Conservation (phyloP, 106 monocot genomes). For the Chionographis japonica region DNA sequence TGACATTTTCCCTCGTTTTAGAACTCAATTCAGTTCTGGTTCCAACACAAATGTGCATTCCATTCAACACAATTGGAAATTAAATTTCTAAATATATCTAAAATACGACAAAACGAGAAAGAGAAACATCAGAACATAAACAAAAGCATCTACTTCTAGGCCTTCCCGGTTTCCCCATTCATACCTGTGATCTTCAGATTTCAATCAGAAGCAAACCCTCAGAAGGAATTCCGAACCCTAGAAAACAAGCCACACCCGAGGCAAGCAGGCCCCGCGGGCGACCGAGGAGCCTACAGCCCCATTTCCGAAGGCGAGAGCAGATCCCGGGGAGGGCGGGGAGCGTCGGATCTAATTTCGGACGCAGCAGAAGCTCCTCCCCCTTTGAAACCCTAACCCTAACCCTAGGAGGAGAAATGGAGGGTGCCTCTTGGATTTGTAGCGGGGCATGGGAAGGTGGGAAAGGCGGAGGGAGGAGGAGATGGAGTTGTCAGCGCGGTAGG, state of each 20-base stretch:
- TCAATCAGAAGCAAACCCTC: not conserved
- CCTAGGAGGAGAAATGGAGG: slow-evolving; percentile 1
- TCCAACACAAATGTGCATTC: too few species aligned
- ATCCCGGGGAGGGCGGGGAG: not conserved
- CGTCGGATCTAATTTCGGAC: slow-evolving; percentile 2
- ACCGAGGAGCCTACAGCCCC: not conserved
- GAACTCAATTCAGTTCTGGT: too few species aligned
- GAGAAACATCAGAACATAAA: not conserved
- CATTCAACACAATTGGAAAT: too few species aligned
- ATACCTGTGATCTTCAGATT: slow-evolving; percentile 6
- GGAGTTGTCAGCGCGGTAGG: slow-evolving; percentile 32
- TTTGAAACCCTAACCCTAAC: slow-evolving; percentile 8
- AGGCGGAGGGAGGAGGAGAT: slow-evolving; percentile 19
- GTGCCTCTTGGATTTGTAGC: not conserved
- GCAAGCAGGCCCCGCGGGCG: not conserved
- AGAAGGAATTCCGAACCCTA: slow-evolving; percentile 2
- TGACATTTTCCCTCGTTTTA: too few species aligned
- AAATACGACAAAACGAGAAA: not conserved
- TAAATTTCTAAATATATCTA: too few species aligned
- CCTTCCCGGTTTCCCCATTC: not conserved
- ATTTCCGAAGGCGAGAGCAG: slow-evolving; percentile 5
- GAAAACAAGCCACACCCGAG: not conserved
- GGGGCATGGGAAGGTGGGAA: not conserved
- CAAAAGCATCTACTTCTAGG: too few species aligned
- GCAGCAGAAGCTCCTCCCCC: not conserved